A percentile compares a stretch with the other conserved stretches of the same genome.
phyloP scores from a whole-genome alignment of 192 early-diverging fungal species.

The Lunasporangiospora selenospora region DNA sequence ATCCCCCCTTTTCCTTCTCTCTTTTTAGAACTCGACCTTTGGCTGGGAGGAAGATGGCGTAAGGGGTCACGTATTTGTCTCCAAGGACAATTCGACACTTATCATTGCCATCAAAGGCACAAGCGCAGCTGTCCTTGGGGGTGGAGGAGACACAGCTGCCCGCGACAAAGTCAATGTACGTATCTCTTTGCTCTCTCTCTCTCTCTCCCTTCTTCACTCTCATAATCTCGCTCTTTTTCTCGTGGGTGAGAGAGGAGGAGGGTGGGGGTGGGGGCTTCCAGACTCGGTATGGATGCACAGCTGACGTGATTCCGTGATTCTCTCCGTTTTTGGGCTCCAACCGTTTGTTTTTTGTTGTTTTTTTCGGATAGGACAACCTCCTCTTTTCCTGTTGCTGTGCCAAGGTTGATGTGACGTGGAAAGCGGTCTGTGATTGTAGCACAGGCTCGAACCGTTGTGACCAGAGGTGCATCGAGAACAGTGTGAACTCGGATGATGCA shows the following conservation, averaged over 20 bases:
- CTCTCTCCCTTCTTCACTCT: background rate
- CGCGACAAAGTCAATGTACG: constrained; percentile 78
- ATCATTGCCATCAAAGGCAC: constrained; percentile 92
- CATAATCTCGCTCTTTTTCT: background rate
- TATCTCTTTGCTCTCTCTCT: background rate
- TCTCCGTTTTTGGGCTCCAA: too few species aligned
- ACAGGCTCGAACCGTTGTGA: constrained; percentile 64
- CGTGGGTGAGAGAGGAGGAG: too few species aligned
- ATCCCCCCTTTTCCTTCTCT: background rate
- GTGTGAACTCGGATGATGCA: constrained; percentile 62
- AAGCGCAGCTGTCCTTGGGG: constrained; percentile 67
- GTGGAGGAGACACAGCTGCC: constrained; percentile 69
- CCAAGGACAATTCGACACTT: constrained; percentile 67
- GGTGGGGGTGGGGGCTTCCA: too few species aligned
- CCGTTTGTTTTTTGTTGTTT: too few species aligned
- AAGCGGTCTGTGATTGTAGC: constrained; percentile 87
- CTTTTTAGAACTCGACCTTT: constrained; percentile 65
- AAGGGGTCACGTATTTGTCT: constrained; percentile 88
- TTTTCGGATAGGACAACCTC: constrained; percentile 84
- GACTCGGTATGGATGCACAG: too few species aligned
- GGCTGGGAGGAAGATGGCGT: constrained; percentile 79
- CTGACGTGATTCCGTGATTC: too few species aligned
- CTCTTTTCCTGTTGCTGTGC: constrained; percentile 98
- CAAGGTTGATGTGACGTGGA: constrained; percentile 84
- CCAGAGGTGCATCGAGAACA: constrained; percentile 63